Percentiles rank a stretch among this genome's conserved stretches.
Evolutionary conservation across 257 asterid species (phyloP).

Genomic region (Nicotiana noctiflora): DNA sequence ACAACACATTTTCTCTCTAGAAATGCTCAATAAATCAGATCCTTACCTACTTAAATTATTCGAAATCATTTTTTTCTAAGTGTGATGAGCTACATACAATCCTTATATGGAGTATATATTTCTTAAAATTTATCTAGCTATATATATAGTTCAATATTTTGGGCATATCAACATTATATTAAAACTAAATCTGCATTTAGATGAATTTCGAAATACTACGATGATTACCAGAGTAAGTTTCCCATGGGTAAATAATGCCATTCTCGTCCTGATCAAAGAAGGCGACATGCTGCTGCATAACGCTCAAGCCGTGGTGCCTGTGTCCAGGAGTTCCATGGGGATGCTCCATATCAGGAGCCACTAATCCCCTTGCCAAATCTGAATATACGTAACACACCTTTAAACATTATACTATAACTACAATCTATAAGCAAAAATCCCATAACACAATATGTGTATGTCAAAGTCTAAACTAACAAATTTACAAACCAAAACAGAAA

Average conservation of each 20-base stretch:
- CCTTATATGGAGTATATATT: too few relatives aligned
- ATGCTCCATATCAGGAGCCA: constrained; percentile 69
- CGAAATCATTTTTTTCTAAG: background rate
- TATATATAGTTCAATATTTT: too few relatives aligned
- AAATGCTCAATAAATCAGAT: background rate
- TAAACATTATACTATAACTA: background rate
- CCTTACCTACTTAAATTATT: background rate
- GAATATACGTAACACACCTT: background rate
- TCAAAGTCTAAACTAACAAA: too few relatives aligned
- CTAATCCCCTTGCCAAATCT: constrained; percentile 65
- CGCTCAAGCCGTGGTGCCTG: constrained; percentile 48
- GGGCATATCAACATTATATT: background rate
- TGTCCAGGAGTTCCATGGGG: constrained; percentile 80
- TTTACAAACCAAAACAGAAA: too few relatives aligned
- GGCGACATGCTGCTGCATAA: constrained; percentile 79
- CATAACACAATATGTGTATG: background rate
- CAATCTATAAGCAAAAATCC: background rate
- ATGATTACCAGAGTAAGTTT: constrained; percentile 39
- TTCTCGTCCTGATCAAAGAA: constrained; percentile 75
- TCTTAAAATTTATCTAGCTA: too few relatives aligned
- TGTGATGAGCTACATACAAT: too few relatives aligned
- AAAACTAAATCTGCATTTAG: background rate
- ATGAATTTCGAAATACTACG: background rate
- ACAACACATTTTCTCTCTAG: background rate
- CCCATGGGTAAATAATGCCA: constrained; percentile 84